phyloP scores from a whole-genome alignment of 2,329 filamentous ascomycete genomes.

The Fusarium burgessii region DNA sequence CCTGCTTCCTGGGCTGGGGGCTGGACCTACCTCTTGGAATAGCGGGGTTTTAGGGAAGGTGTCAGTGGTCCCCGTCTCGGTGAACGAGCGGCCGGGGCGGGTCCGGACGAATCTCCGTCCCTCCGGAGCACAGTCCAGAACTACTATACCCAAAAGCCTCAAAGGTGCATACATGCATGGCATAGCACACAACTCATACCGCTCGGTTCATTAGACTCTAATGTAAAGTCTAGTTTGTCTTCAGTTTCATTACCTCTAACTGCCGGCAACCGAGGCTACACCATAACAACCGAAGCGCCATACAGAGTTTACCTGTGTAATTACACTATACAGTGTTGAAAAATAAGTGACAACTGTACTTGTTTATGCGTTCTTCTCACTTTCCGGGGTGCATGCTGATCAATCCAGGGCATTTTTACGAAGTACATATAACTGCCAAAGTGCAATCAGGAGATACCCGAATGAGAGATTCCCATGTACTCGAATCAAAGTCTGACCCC shows the following conservation, averaged over 20 bases:
- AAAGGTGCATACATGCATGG: background rate
- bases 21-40: slow-evolving; percentile 13
- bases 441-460: slow-evolving; percentile 2
- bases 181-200: background rate
- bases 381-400: slow-evolving; percentile 4
- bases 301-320: background rate
- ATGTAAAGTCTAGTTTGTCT: background rate
- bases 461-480: background rate
- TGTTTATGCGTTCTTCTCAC: background rate
- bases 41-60: slow-evolving; percentile 36
- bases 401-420: background rate
- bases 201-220: background rate
- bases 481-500: slow-evolving; percentile 3
- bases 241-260: background rate
- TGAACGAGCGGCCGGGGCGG: slow-evolving; percentile 31
- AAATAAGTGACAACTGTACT: background rate
- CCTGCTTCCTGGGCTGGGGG: background rate
- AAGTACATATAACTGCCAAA: background rate
- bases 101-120: slow-evolving; percentile 24
- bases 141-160: background rate
- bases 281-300: background rate
- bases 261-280: background rate
- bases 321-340: slow-evolving; percentile 8
- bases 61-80: slow-evolving; percentile 25
- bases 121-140: slow-evolving; percentile 8